Conservation (phyloP, 768 basidiomycete species). For the Pisolithus marmoratus region DNA sequence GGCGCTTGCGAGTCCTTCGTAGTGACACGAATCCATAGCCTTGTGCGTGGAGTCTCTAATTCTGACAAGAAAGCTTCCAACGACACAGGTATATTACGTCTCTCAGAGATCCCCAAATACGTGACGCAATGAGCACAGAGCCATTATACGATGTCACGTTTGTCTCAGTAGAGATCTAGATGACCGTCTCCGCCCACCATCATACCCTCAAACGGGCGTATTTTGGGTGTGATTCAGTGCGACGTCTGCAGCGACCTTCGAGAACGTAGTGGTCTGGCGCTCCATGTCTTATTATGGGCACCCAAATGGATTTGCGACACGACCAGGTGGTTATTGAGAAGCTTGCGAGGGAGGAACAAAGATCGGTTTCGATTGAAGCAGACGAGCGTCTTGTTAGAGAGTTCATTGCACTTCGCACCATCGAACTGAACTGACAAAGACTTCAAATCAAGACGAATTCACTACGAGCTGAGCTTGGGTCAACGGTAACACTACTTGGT, state of each 20-base stretch:
- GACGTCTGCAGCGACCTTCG: conserved; percentile 96
- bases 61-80: not conserved
- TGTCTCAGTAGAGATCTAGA: too few relatives aligned
- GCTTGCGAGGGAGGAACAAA: conserved; percentile 91
- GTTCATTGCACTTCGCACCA: too few relatives aligned
- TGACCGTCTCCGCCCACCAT: conserved; percentile 96
- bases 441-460: too few relatives aligned
- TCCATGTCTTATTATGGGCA: conserved; percentile 98
- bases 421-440: too few relatives aligned
- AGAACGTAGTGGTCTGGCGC: conserved; percentile 99
- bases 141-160: not conserved
- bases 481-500: too few relatives aligned
- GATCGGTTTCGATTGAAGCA: too few relatives aligned
- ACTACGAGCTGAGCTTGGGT: too few relatives aligned
- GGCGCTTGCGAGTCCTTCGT: too few relatives aligned
- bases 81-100: not conserved
- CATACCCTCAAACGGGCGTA: conserved; percentile 99
- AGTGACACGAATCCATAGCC: too few relatives aligned
- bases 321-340: conserved; percentile 93
- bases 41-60: too few relatives aligned
- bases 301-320: conserved; percentile 95
- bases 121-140: not conserved
- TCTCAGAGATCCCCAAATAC: not conserved
- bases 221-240: conserved; percentile 99
- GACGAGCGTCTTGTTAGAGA: conserved; percentile 96